A percentile compares a stretch with the other conserved stretches of the same genome.
Evolutionary conservation across 305 asterid species (phyloP).

Genomic region (Plantago coronopus): DNA sequence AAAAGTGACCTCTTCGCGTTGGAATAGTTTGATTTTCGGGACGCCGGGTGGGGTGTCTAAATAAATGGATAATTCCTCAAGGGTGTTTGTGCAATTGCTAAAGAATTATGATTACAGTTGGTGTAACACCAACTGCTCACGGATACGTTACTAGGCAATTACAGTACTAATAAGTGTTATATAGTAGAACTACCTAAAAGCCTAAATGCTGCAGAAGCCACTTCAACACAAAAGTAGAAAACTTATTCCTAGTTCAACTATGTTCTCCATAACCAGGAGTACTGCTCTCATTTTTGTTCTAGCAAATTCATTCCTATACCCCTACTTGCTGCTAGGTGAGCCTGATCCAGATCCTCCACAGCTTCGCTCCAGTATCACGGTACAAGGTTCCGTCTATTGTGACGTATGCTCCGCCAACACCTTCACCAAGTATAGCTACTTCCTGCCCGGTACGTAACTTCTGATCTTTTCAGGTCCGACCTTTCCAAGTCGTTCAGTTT

Average conservation of each 20-base stretch:
- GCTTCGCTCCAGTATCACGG: conserved; percentile 28
- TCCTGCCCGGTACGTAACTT: conserved; percentile 41
- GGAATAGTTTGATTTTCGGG: not conserved
- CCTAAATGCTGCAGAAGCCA: conserved; percentile 1
- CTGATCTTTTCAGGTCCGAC: not conserved
- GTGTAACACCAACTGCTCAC: conserved; percentile 33
- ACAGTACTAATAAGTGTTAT: not conserved
- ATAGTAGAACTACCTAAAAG: not conserved
- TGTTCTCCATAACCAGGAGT: not conserved
- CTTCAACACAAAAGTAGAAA: conserved; percentile 6
- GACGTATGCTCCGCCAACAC: conserved; percentile 36
- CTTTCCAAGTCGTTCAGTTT: not conserved
- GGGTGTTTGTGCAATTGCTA: not conserved
- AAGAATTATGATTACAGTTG: conserved; percentile 23
- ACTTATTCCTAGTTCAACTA: conserved; percentile 7
- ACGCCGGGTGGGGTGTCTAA: not conserved
- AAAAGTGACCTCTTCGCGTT: too few relatives aligned
- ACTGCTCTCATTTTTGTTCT: not conserved
- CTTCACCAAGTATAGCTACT: conserved; percentile 43
- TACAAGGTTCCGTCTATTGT: conserved; percentile 45
- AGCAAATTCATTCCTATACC: conserved; percentile 11
- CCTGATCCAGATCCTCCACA: conserved; percentile 20
- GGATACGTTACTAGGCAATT: conserved; percentile 29
- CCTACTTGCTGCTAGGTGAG: conserved; percentile 22
- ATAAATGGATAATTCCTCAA: not conserved